Conservation (phyloP, 345 rosid genomes). For the Fremontodendron californicum region DNA sequence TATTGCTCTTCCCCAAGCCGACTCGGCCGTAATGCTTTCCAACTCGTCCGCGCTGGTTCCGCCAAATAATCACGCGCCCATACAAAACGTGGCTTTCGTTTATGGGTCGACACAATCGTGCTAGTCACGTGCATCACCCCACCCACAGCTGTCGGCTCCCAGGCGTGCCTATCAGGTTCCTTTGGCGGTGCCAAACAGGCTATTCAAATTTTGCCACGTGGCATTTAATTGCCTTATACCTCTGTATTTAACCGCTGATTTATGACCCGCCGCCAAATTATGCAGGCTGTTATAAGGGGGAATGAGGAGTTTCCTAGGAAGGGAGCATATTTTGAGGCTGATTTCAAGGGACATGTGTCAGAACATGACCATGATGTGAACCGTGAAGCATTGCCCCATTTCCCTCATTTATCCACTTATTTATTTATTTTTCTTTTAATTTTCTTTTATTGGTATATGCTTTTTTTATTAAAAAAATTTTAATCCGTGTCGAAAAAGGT, state of each 20-base stretch:
- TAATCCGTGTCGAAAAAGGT: too few species aligned
- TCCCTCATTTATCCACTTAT: not conserved
- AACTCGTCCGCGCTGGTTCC: slow-evolving; percentile 17
- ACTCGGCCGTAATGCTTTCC: slow-evolving; percentile 18
- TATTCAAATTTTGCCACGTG: slow-evolving; percentile 13
- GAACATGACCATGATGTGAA: not conserved
- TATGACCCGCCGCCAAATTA: slow-evolving; percentile 3
- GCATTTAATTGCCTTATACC: slow-evolving; percentile 14
- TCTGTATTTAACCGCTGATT: not conserved
- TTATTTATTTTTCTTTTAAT: not conserved
- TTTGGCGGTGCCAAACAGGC: slow-evolving; percentile 27
- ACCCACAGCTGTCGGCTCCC: slow-evolving; percentile 11
- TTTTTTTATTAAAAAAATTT: too few species aligned
- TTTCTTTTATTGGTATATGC: not conserved
- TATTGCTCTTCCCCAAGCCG: not conserved
- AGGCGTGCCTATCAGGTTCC: slow-evolving; percentile 3
- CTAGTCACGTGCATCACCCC: slow-evolving; percentile 15
- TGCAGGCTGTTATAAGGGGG: slow-evolving; percentile 17
- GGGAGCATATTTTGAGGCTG: slow-evolving; percentile 32
- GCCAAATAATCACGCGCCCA: slow-evolving; percentile 21
- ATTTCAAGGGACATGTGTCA: not conserved
- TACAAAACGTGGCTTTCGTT: slow-evolving; percentile 11
- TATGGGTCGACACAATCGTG: not conserved
- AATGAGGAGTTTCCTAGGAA: slow-evolving; percentile 21
- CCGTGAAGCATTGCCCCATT: not conserved